Conservation (phyloP, 1,284 basidiomycete species). For the Apiotrichum akiyoshidainum region DNA sequence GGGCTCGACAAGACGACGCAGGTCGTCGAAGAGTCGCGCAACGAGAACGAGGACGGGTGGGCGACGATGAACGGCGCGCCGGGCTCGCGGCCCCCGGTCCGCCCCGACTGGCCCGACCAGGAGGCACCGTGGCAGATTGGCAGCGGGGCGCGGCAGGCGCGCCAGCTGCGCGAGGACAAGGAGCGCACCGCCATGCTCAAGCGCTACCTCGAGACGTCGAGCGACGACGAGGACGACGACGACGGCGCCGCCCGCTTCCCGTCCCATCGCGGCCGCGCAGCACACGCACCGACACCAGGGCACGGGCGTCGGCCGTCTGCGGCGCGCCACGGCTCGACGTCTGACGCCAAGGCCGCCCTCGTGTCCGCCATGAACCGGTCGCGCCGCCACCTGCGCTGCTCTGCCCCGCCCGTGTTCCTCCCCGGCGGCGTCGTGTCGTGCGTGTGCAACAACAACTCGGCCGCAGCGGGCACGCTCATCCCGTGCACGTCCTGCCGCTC, state of each 20-base stretch:
- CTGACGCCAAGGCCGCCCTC: conserved; percentile 20
- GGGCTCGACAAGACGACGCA: conserved; percentile 27
- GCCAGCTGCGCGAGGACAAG: conserved; percentile 30
- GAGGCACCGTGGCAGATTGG: conserved; percentile 40
- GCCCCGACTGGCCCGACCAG: conserved; percentile 43
- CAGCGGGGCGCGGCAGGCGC: conserved; percentile 28
- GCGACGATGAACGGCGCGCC: conserved; percentile 19
- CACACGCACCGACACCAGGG: background rate
- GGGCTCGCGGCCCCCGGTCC: conserved; percentile 21
- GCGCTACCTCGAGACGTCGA: conserved; percentile 41
- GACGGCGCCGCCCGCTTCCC: conserved; percentile 12
- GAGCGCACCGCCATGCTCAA: conserved; percentile 31
- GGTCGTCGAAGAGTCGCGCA: conserved; percentile 34
- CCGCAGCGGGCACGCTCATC: conserved; percentile 30
- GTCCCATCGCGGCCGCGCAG: conserved; percentile 1
- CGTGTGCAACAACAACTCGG: conserved; percentile 33
- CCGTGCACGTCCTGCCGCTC: conserved; percentile 39
- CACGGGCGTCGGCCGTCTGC: background rate
- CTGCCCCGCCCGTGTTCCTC: conserved; percentile 8
- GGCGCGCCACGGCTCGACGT: conserved; percentile 1
- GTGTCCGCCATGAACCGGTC: conserved; percentile 10
- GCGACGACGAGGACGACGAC: conserved; percentile 34
- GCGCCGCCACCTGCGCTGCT: background rate
- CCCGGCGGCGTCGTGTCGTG: conserved; percentile 35
- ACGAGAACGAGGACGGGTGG: conserved; percentile 37